A percentile compares a stretch with the other conserved stretches of the same genome.
Evolutionary conservation across 2,329 filamentous ascomycete species (phyloP).

Genomic region (Aspergillus flavus): DNA sequence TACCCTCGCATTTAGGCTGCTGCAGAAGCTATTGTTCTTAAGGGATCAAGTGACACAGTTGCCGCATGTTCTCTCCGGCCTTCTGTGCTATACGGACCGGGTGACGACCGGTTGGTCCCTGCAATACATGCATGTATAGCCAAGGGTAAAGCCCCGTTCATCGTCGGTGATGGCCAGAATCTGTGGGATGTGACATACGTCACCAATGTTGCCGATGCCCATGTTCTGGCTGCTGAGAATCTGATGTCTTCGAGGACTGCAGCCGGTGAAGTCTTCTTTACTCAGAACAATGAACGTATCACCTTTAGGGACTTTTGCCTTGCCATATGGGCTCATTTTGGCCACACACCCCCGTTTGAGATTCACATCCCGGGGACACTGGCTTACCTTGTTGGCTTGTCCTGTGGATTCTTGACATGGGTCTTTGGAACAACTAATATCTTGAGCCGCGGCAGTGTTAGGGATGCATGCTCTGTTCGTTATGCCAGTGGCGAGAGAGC

Average conservation of each 20-base stretch:
- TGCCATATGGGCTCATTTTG: conserved; percentile 52
- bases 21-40: conserved; percentile 45
- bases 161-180: conserved; percentile 45
- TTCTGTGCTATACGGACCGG: conserved; percentile 48
- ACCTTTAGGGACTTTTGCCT: conserved; percentile 49
- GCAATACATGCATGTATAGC: conserved; percentile 48
- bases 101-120: conserved; percentile 46
- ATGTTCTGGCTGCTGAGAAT: conserved; percentile 49
- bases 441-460: conserved; percentile 57
- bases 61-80: conserved; percentile 47
- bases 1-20: conserved; percentile 35
- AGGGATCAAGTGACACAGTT: conserved; percentile 37
- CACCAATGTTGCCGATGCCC: conserved; percentile 48
- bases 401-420: conserved; percentile 53
- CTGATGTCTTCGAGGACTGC: conserved; percentile 42
- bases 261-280: conserved; percentile 49
- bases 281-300: conserved; percentile 51
- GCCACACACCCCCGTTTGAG: conserved; percentile 49
- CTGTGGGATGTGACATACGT: conserved; percentile 50
- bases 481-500: conserved; percentile 59
- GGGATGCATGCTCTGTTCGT: conserved; percentile 55
- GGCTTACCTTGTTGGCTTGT: conserved; percentile 51
- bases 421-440: conserved; percentile 48
- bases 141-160: conserved; percentile 45
- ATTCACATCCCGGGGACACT: conserved; percentile 52